phyloP scores from a whole-genome alignment of 139 green algal genomes.

The Picocystis salinarum region DNA sequence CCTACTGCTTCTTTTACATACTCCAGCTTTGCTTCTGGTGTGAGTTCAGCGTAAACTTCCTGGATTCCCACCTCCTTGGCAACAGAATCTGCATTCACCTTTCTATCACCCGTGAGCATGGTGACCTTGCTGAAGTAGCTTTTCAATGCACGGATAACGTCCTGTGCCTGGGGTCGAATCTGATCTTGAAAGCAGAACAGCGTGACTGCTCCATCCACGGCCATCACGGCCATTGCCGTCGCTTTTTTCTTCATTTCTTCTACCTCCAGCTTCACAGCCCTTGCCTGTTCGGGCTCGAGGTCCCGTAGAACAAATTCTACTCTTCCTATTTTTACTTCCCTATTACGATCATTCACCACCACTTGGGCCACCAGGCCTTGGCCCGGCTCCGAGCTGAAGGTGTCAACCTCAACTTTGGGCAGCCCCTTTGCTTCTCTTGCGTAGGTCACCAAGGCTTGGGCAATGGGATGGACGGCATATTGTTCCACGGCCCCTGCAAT shows the following conservation, averaged over 20 bases:
- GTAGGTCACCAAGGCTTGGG: neutral
- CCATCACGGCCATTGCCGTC: constrained; percentile 1
- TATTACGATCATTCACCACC: neutral
- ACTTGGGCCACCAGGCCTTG: neutral
- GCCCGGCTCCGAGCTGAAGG: neutral
- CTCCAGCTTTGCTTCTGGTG: neutral
- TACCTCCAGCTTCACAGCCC: neutral
- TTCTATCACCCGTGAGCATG: constrained; percentile 4
- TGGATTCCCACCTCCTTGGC: constrained; percentile 1
- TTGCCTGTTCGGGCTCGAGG: neutral
- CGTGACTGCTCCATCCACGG: neutral
- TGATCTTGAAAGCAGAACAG: constrained; percentile 2
- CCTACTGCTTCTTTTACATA: neutral
- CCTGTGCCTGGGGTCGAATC: neutral
- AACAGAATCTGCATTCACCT: constrained; percentile 1
- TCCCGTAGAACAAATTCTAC: neutral
- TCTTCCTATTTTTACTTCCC: neutral
- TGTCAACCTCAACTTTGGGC: neutral
- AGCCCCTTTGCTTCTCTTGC: neutral
- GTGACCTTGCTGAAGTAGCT: neutral
- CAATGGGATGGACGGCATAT: constrained; percentile 2
- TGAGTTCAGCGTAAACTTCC: constrained; percentile 1
- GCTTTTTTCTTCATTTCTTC: neutral
- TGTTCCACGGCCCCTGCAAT: neutral
- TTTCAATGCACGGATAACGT: neutral